Evolutionary conservation across 192 early-diverging fungal species (phyloP), one percentile per base, ranked within the genome.

Genomic region (Coemansia sp.): DNA sequence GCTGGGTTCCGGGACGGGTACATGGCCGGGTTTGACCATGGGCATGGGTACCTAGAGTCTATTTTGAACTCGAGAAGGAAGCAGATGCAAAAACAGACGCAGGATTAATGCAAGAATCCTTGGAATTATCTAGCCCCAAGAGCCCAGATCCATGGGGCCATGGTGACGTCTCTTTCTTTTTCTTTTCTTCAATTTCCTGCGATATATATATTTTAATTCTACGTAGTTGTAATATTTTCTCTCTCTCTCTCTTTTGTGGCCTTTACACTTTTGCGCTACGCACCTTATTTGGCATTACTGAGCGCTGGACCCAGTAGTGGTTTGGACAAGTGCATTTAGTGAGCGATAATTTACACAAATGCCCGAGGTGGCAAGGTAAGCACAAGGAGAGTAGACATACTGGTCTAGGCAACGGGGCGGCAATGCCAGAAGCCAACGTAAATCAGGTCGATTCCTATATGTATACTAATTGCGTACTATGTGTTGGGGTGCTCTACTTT

Each of bases 1-100:
- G 62, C 62, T 13, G 80, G 80, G n/a, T 82, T 82, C 52, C 58
- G 80, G 32, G 80, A 82, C 60, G 80, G 80, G 21, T 82, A 77
- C 61, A 63, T 19, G 58, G 71, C 75, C 6, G 80, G 80, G 19
- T 82, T 74, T 32, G 69, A 82, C 28, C 62, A 69, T 19, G 75
- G 66, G 11, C 58, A 63, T 16, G 42, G 35, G 28, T 17, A 55
- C 60, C 26, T 49, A 19, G 39, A 70, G 37, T 40, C 26, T 23
- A 38, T 30, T 16, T 47, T 28, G 47, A 21, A 28, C 26, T 5
- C 42, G 28, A 23, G 44, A 26, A 69, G 16, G 47, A 38, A 30
- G 23, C 59, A 61, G 59, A 32, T 61, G 14, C 55, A 35, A 16
- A 33, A 35, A 5, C 55, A 35, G 17, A 23, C 28, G 3, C 30